A percentile compares a stretch with the other conserved stretches of the same genome.
phyloP scores from a whole-genome alignment of 768 basidiomycete species.

The Coprinopsis marcescibilis region DNA sequence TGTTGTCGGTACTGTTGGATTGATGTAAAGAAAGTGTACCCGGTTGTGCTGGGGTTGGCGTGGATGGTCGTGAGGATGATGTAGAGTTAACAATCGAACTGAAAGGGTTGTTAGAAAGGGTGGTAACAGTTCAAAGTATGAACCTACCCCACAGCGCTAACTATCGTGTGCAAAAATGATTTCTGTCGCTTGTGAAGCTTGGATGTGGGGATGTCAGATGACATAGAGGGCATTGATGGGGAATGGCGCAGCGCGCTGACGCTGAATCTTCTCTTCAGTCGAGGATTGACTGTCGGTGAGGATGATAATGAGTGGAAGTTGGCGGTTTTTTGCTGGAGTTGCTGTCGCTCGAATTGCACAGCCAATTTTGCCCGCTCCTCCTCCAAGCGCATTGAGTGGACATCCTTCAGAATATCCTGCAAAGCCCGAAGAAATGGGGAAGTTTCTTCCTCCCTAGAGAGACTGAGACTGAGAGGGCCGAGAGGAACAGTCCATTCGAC shows the following conservation, averaged over 20 bases:
- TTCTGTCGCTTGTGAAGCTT: slow-evolving; percentile 9
- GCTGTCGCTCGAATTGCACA: slow-evolving; percentile 5
- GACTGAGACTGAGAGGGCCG: background rate
- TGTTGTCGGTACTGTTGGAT: background rate
- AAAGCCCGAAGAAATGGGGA: background rate
- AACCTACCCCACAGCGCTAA: slow-evolving; percentile 10
- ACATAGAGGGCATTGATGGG: background rate
- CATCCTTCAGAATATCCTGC: slow-evolving; percentile 5
- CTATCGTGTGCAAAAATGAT: slow-evolving; percentile 7
- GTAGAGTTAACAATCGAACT: background rate
- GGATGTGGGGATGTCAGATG: background rate
- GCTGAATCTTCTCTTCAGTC: background rate
- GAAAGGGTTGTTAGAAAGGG: background rate
- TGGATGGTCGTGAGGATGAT: no score
- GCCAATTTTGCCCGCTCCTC: slow-evolving; percentile 8
- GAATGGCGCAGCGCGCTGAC: slow-evolving; percentile 4
- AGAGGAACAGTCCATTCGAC: slow-evolving; percentile 8
- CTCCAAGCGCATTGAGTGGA: slow-evolving; percentile 3
- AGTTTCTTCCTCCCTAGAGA: background rate
- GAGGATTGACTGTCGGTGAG: background rate
- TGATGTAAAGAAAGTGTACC: background rate
- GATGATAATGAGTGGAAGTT: background rate
- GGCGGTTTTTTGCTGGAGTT: background rate
- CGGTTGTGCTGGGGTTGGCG: background rate
- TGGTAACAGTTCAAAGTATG: background rate